Base-by-base conservation (phyloP, 1,139 yeast genomes). In the Candida albicans region DNA sequence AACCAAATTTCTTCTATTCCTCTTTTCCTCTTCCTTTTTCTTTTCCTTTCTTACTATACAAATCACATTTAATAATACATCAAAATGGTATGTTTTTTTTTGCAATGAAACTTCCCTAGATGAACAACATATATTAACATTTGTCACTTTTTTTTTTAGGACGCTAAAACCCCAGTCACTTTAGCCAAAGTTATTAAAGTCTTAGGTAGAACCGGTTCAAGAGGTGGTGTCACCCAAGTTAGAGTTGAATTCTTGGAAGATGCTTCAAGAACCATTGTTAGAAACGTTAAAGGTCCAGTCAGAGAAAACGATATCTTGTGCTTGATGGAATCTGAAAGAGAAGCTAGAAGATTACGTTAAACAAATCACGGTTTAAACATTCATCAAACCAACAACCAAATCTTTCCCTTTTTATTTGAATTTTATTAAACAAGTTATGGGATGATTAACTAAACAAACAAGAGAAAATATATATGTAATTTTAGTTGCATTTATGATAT, bases 191-290 rank as follows among this genome's bases (percentile, higher is more conserved):
- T 93, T 73, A 90, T 88, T 81, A 93, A 93, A 84, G 98, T 93
- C 77, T 85, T 93, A 77, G 98, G 98, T 75, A 90, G 98, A 82
- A 91, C 98, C 84, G 98, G 97, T 73, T 91, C 97, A 73, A 91
- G 98, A 83, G 99, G 99, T 86, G 98, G 97, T 86, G 99, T 93
- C 79, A 93, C 98, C 78, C 99, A 93, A 81, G 98, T 93, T 75
- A 91, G 99, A 80, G 98, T 93, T 68, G 98, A 93, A 79, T 93
- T 93, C 87, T 84, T 93, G 75, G 98, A 91, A 76, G 98, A 93
- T 75, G 80, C 95, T 67, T 81, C 96, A 75, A 90, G 98, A 85
- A 87, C 96, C 70, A 91, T 93, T 70, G 97, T 93, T 82, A 90
- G 99, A 87, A 93, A 93, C 84, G 99, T 93, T 77, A 93, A 85